Evolutionary conservation across 331 rosid genomes (phyloP).

Genomic region (Prunus yedoensis): DNA sequence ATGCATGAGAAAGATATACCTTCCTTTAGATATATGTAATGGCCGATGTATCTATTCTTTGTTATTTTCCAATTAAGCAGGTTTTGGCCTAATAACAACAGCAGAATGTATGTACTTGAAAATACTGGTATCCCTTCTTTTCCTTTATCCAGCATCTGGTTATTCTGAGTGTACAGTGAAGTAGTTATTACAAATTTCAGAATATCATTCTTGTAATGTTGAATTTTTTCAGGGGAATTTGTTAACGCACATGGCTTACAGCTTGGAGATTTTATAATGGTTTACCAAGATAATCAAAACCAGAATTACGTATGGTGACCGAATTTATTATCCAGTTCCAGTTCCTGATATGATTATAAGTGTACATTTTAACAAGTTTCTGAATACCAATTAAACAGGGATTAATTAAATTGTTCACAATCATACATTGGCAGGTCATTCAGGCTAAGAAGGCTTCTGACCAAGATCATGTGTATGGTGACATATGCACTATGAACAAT

Average conservation of each 20-base stretch:
- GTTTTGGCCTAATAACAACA: constrained; percentile 96
- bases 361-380: neutral
- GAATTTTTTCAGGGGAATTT: constrained; percentile 61
- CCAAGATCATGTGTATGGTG: constrained; percentile 38
- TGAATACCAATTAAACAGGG: neutral
- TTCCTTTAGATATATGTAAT: neutral
- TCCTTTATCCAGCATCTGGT: neutral
- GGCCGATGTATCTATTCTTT: neutral
- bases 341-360: neutral
- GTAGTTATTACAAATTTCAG: neutral
- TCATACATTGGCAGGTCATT: constrained; percentile 53
- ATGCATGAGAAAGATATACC: neutral
- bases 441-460: constrained; percentile 64
- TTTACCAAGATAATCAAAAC: constrained; percentile 59
- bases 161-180: too few relatives aligned
- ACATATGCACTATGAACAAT: constrained; percentile 2
- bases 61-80: constrained; percentile 34
- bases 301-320: constrained; percentile 59
- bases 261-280: constrained; percentile 69
- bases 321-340: neutral
- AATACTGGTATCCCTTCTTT: constrained; percentile 59
- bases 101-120: constrained; percentile 94
- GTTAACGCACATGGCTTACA: constrained; percentile 68
- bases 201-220: neutral
- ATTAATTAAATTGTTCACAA: neutral